phyloP scores from a whole-genome alignment of 768 basidiomycete species.

The Mycena epipterygia region DNA sequence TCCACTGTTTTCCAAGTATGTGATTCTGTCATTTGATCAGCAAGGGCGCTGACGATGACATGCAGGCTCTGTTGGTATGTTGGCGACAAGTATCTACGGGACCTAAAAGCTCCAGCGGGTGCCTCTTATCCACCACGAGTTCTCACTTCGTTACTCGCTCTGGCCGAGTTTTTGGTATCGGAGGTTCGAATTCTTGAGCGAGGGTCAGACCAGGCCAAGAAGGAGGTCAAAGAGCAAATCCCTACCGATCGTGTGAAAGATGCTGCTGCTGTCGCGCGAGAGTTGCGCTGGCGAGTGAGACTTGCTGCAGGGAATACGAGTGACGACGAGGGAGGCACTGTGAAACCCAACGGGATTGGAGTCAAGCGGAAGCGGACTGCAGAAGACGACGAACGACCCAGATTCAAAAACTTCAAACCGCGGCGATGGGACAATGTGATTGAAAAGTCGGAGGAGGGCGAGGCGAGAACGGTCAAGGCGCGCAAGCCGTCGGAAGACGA shows the following conservation, averaged over 20 bases:
- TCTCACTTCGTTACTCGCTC: slow-evolving; percentile 75
- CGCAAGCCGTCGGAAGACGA: slow-evolving; percentile 52
- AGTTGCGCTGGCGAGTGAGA: slow-evolving; percentile 87
- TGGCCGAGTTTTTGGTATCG: slow-evolving; percentile 84
- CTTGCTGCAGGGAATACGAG: slow-evolving; percentile 72
- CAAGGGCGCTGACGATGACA: slow-evolving; percentile 26
- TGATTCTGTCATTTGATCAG: slow-evolving; percentile 32
- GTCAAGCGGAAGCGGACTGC: slow-evolving; percentile 60
- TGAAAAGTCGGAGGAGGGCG: slow-evolving; percentile 58
- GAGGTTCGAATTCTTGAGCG: slow-evolving; percentile 83
- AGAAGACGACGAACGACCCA: slow-evolving; percentile 44
- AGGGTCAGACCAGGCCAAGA: slow-evolving; percentile 77
- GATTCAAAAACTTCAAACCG: slow-evolving; percentile 79
- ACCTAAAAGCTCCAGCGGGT: slow-evolving; percentile 67
- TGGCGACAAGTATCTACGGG: slow-evolving; percentile 83
- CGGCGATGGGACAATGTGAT: slow-evolving; percentile 72
- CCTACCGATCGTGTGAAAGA: slow-evolving; percentile 88
- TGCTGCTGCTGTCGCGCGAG: slow-evolving; percentile 82
- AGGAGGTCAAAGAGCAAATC: slow-evolving; percentile 85
- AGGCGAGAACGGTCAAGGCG: slow-evolving; percentile 53
- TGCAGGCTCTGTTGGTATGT: slow-evolving; percentile 91
- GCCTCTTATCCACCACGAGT: slow-evolving; percentile 62
- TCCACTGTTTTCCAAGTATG: slow-evolving; percentile 83
- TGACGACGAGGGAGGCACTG: slow-evolving; percentile 71
- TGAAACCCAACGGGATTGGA: slow-evolving; percentile 47